phyloP scores from a whole-genome alignment of 331 rosid genomes.

The Pyracantha coccinea region DNA sequence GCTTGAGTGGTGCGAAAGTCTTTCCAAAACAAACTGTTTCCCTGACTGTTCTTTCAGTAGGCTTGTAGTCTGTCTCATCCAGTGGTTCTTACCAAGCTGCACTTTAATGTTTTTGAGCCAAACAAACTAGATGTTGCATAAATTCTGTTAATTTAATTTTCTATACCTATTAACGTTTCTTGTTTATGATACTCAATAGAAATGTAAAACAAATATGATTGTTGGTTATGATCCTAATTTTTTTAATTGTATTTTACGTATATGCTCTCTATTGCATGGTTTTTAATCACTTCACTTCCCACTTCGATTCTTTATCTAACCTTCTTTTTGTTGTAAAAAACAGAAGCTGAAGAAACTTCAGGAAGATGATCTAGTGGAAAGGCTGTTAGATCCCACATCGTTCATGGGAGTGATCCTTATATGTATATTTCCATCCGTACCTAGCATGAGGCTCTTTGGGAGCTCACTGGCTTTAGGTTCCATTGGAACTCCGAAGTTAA shows the following conservation, averaged over 20 bases:
- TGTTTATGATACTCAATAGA: neutral
- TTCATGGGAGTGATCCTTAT: too few species aligned
- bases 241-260: neutral
- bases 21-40: neutral
- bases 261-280: neutral
- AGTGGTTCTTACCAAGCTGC: neutral
- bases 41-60: neutral
- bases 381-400: too few species aligned
- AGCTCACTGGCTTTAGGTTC: too few species aligned
- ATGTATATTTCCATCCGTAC: too few species aligned
- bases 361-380: conserved; percentile 73
- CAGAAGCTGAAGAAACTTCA: conserved; percentile 95
- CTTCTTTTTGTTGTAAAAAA: conserved; percentile 21
- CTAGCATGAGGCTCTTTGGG: too few species aligned
- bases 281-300: conserved; percentile 1
- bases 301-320: conserved; percentile 10
- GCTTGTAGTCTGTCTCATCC: neutral
- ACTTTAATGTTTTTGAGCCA: neutral
- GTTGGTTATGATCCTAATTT: neutral
- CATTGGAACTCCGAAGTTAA: too few species aligned
- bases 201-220: neutral
- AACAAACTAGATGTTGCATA: neutral
- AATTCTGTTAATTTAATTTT: conserved; percentile 3
- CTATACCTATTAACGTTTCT: neutral
- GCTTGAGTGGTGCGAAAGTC: neutral